These are phyloP conservation scores for Amanita thiersii DNA, from an alignment of 768 basidiomycete species.

Conservation along the genomic window DNA sequence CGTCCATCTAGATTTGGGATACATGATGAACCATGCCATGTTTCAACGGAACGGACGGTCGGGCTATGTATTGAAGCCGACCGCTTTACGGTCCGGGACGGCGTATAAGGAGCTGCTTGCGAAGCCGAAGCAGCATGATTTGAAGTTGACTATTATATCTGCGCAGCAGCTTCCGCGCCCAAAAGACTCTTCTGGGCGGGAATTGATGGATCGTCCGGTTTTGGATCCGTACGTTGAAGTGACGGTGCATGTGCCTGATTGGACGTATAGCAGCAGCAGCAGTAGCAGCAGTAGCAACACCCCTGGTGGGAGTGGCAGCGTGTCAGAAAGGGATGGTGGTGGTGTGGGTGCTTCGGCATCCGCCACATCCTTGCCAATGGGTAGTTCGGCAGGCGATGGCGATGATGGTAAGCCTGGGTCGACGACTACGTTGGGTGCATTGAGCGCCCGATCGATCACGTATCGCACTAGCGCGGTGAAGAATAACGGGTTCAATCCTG, in stretches of 20 bases:
- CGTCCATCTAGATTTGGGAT: constrained; percentile 61
- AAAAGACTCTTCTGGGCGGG: constrained; percentile 59
- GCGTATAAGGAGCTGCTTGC: neutral
- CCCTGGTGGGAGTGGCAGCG: constrained; percentile 7
- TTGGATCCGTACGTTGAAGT: constrained; percentile 65
- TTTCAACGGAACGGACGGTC: constrained; percentile 85
- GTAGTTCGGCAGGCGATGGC: constrained; percentile 11
- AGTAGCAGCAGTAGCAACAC: neutral
- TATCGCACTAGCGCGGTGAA: constrained; percentile 62
- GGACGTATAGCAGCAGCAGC: constrained; percentile 31
- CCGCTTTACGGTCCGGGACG: constrained; percentile 44
- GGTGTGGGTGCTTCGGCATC: constrained; percentile 1
- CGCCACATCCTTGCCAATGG: neutral
- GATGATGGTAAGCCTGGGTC: constrained; percentile 8
- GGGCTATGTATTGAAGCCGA: constrained; percentile 89
- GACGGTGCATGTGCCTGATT: constrained; percentile 71
- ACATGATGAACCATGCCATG: constrained; percentile 93
- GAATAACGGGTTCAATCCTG: constrained; percentile 91
- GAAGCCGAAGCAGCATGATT: constrained; percentile 29
- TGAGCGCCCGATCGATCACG: constrained; percentile 25
- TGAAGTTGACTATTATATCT: constrained; percentile 60
- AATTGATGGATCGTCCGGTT: constrained; percentile 43
- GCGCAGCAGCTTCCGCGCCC: constrained; percentile 86
- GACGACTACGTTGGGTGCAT: constrained; percentile 21
- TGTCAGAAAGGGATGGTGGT: neutral